A percentile compares a stretch with the other conserved stretches of the same genome.
Evolutionary conservation across 2,329 filamentous ascomycete species (phyloP).

Genomic region (Alternaria longipes): DNA sequence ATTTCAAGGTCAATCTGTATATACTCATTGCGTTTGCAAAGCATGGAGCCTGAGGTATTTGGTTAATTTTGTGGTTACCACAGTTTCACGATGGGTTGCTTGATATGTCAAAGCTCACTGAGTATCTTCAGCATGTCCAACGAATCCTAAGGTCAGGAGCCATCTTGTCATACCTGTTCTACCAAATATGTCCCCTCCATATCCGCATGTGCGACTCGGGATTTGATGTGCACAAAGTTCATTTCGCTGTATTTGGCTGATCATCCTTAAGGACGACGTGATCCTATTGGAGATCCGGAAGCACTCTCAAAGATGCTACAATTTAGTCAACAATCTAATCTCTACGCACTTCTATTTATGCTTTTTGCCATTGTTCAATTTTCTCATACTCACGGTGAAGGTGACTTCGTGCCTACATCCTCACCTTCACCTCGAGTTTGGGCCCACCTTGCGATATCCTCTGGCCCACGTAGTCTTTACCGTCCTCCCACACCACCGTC

Average conservation of each 20-base stretch:
- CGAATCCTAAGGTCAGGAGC: background rate
- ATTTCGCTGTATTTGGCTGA: background rate
- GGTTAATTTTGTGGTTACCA: background rate
- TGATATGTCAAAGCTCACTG: background rate
- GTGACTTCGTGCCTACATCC: background rate
- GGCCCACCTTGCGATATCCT: background rate
- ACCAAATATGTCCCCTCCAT: background rate
- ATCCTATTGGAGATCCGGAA: background rate
- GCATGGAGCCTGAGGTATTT: background rate
- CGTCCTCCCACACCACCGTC: background rate
- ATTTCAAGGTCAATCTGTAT: background rate
- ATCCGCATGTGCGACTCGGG: background rate
- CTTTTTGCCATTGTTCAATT: background rate
- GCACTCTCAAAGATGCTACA: background rate
- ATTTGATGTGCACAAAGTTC: background rate
- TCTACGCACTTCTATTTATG: background rate
- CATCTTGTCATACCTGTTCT: background rate
- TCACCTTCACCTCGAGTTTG: conserved; percentile 8
- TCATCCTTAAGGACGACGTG: background rate
- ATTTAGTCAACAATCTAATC: background rate
- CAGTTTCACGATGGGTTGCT: background rate
- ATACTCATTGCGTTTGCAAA: background rate
- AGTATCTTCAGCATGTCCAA: background rate
- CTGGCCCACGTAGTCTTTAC: background rate
- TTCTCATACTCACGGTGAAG: conserved; percentile 4